These are phyloP conservation scores for Acacia acuminata DNA, from an alignment of 306 rosid species.

Conservation along the genomic window DNA sequence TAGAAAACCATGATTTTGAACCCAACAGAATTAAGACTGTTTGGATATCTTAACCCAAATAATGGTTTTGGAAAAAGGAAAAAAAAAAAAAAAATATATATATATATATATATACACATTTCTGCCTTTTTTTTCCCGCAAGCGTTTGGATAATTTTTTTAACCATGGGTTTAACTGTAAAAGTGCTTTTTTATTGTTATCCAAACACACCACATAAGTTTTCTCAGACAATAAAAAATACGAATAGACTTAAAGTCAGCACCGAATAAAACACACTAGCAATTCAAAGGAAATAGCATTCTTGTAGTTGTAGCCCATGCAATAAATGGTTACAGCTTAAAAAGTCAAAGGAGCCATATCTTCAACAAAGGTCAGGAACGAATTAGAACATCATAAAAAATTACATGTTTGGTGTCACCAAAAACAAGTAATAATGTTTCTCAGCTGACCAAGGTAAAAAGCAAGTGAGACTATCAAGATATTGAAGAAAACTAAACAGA, in stretches of 20 bases:
- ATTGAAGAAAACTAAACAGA: constrained; percentile 12
- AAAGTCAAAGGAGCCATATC: not conserved
- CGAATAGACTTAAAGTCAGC: not conserved
- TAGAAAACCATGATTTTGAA: too few relatives aligned
- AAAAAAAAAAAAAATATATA: too few relatives aligned
- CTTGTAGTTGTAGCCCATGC: not conserved
- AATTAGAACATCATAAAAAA: not conserved
- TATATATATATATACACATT: too few relatives aligned
- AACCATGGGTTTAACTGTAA: too few relatives aligned
- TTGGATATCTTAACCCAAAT: too few relatives aligned
- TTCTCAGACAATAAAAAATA: not conserved
- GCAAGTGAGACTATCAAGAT: not conserved
- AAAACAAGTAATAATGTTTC: not conserved
- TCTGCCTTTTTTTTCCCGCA: too few relatives aligned
- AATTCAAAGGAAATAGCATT: not conserved
- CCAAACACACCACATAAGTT: not conserved
- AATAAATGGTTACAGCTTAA: not conserved
- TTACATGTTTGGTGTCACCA: not conserved
- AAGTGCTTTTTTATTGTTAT: too few relatives aligned
- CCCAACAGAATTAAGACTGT: too few relatives aligned
- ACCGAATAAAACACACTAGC: too few relatives aligned
- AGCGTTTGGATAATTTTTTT: too few relatives aligned
- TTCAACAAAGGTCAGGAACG: not conserved
- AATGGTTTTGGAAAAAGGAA: too few relatives aligned
- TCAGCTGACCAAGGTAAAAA: constrained; percentile 9